phyloP scores from a whole-genome alignment of 768 basidiomycete species.

The Xerocomellus chrysenteron region DNA sequence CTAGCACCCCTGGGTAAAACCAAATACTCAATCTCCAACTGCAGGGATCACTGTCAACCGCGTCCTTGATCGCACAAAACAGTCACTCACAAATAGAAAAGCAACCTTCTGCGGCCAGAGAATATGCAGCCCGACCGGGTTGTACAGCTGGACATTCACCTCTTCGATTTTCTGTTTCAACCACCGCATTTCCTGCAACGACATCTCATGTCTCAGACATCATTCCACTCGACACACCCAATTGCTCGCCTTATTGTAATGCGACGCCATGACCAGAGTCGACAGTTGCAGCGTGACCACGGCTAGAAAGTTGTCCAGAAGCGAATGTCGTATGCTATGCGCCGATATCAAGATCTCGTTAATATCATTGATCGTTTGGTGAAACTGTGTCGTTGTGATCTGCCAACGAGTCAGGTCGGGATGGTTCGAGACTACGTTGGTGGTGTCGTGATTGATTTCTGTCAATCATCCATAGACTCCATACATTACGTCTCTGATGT shows the following conservation, averaged over 20 bases:
- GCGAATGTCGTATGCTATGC: conserved; percentile 69
- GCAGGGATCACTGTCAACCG: conserved; percentile 2
- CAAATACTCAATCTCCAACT: conserved; percentile 98
- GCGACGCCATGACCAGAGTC: conserved; percentile 61
- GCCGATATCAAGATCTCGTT: conserved; percentile 88
- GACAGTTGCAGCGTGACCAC: conserved; percentile 82
- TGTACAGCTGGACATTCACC: conserved; percentile 73
- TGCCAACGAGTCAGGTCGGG: no score
- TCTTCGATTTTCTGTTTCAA: conserved; percentile 61
- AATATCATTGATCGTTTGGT: conserved; percentile 86
- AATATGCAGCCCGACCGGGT: conserved; percentile 84
- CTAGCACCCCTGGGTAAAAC: no score
- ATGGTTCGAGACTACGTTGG: no score
- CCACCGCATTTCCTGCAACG: conserved; percentile 69
- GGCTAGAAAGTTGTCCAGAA: conserved; percentile 77
- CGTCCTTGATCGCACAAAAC: neutral
- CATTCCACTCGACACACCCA: neutral
- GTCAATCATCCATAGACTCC: no score
- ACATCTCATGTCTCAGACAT: conserved; percentile 1
- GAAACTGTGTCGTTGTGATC: conserved; percentile 90
- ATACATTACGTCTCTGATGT: no score
- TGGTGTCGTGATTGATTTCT: no score
- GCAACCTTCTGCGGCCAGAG: conserved; percentile 83
- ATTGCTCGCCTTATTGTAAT: conserved; percentile 73
- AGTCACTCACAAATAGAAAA: conserved; percentile 82